Conservation (phyloP, 768 basidiomycete genomes). For the Podaxis sp. region DNA sequence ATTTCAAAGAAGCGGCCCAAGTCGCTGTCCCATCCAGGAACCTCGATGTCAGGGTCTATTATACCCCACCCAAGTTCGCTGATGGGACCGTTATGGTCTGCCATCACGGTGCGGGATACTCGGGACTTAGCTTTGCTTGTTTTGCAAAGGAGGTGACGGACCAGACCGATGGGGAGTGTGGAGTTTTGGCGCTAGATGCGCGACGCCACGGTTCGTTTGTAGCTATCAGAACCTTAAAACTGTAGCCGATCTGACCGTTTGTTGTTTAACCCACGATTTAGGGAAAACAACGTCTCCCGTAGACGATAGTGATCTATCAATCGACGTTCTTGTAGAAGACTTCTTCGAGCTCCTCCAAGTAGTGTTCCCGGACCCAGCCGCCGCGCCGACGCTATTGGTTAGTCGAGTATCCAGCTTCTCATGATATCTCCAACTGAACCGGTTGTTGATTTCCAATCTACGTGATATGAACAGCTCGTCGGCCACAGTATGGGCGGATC, state of each 20-base stretch:
- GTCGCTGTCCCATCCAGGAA: slow-evolving; percentile 61
- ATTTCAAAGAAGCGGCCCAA: slow-evolving; percentile 78
- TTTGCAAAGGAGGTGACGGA: slow-evolving; percentile 77
- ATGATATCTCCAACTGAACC: not conserved
- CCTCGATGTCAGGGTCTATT: slow-evolving; percentile 79
- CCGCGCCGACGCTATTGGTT: slow-evolving; percentile 76
- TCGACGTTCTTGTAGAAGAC: slow-evolving; percentile 72
- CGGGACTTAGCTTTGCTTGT: slow-evolving; percentile 86
- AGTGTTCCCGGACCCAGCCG: slow-evolving; percentile 62
- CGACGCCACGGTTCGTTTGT: slow-evolving; percentile 76
- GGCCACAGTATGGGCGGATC: slow-evolving; percentile 98
- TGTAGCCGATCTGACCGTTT: not conserved
- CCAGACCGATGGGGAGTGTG: slow-evolving; percentile 66
- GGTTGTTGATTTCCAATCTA: not conserved
- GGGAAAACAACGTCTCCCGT: slow-evolving; percentile 61
- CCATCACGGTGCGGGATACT: slow-evolving; percentile 95
- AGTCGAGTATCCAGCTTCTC: slow-evolving; percentile 20
- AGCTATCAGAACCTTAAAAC: not conserved
- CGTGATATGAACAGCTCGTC: slow-evolving; percentile 53
- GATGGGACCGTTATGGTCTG: slow-evolving; percentile 77
- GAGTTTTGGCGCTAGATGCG: slow-evolving; percentile 80
- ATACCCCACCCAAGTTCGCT: slow-evolving; percentile 62
- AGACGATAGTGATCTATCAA: slow-evolving; percentile 59
- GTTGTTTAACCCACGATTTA: slow-evolving; percentile 23
- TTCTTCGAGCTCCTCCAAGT: slow-evolving; percentile 66